Evolutionary conservation across 805 yeast species (phyloP).

Genomic region (Yamadazyma takamatsuzukensis): DNA sequence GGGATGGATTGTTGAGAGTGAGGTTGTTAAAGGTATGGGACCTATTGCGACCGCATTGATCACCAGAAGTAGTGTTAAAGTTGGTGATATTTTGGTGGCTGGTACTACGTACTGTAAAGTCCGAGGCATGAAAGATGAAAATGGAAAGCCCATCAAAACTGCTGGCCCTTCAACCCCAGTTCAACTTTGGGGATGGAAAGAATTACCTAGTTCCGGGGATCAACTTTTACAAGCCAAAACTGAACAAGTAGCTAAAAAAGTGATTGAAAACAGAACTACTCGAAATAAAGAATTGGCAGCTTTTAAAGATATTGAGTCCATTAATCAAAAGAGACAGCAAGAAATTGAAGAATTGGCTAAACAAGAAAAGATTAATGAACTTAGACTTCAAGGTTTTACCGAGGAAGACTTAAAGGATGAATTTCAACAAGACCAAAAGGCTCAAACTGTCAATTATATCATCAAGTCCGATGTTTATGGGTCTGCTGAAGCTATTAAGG

Average conservation of each 20-base stretch:
- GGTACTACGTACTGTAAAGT: conserved; percentile 87
- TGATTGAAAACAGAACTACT: conserved; percentile 58
- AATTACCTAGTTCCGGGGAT: conserved; percentile 88
- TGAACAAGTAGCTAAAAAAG: conserved; percentile 75
- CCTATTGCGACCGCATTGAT: conserved; percentile 81
- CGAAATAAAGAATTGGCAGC: conserved; percentile 53
- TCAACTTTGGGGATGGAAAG: conserved; percentile 92
- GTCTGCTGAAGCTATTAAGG: conserved; percentile 88
- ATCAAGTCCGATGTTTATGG: conserved; percentile 92
- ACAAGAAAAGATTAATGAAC: conserved; percentile 52
- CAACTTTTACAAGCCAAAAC: conserved; percentile 69
- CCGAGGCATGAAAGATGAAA: conserved; percentile 70
- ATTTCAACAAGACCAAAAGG: conserved; percentile 16
- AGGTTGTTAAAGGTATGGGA: conserved; percentile 78
- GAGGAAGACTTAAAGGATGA: conserved; percentile 38
- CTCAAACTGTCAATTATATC: conserved; percentile 51
- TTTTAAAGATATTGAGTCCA: conserved; percentile 59
- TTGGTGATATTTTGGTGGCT: conserved; percentile 75
- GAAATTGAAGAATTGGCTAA: conserved; percentile 50
- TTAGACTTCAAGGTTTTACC: conserved; percentile 59
- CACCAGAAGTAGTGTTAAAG: conserved; percentile 68
- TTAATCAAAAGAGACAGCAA: conserved; percentile 64
- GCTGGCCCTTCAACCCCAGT: conserved; percentile 91
- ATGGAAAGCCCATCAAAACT: conserved; percentile 53
- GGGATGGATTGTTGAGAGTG: conserved; percentile 89